These are phyloP conservation scores for Stylosanthes scabra DNA, from an alignment of 331 rosid species.

Conservation along the genomic window DNA sequence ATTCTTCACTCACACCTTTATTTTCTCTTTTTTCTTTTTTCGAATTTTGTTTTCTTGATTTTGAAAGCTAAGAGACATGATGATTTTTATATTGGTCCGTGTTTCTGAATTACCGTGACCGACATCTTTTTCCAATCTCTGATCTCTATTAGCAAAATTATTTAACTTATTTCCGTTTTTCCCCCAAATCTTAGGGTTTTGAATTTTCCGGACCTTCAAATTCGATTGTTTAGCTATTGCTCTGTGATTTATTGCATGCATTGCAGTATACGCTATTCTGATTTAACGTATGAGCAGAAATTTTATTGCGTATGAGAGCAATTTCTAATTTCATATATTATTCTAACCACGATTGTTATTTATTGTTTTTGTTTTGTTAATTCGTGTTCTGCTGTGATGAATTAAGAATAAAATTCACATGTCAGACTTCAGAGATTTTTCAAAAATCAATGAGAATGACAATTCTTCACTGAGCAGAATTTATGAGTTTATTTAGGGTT, in stretches of 20 bases:
- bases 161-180: neutral
- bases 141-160: slow-evolving; percentile 45
- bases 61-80: slow-evolving; percentile 45
- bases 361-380: neutral
- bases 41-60: neutral
- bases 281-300: slow-evolving; percentile 44
- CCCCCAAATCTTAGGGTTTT: neutral
- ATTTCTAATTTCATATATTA: no score
- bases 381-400: slow-evolving; percentile 55
- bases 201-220: neutral
- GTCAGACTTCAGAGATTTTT: slow-evolving; percentile 93
- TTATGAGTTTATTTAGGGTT: neutral
- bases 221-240: slow-evolving; percentile 31
- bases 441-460: slow-evolving; percentile 70
- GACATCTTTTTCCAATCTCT: slow-evolving; percentile 58
- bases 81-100: slow-evolving; percentile 72
- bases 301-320: slow-evolving; percentile 52
- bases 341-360: no score
- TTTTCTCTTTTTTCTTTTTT: neutral
- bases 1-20: neutral
- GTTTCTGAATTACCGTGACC: slow-evolving; percentile 76
- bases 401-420: slow-evolving; percentile 61
- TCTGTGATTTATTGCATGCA: slow-evolving; percentile 69
- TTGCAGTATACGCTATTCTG: slow-evolving; percentile 89
- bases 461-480: slow-evolving; percentile 59